These are phyloP conservation scores for Shiraia bambusicola DNA, from an alignment of 2,329 filamentous ascomycete genomes.

Conservation along the genomic window DNA sequence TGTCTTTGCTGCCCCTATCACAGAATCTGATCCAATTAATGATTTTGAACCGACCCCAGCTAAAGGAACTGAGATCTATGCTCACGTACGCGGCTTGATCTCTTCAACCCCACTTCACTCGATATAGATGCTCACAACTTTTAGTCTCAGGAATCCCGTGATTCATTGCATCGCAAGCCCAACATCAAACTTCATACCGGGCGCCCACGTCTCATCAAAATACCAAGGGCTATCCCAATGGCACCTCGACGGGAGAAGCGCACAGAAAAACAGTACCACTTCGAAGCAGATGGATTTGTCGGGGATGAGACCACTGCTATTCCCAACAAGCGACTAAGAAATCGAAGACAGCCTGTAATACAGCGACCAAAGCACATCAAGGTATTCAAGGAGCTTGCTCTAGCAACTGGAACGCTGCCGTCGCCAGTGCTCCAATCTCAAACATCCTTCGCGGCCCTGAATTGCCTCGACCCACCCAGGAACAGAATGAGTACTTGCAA, in stretches of 20 bases:
- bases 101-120: not conserved
- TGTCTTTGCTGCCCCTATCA: constrained; percentile 7
- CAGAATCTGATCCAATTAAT: constrained; percentile 28
- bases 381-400: constrained; percentile 1
- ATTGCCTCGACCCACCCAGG: too few relatives aligned
- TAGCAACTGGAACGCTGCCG: constrained; percentile 11
- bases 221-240: not conserved
- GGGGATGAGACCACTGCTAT: constrained; percentile 9
- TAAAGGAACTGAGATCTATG: not conserved
- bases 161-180: too few relatives aligned
- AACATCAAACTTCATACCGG: too few relatives aligned
- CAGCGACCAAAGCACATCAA: not conserved
- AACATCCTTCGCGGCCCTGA: too few relatives aligned
- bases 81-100: not conserved
- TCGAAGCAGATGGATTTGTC: constrained; percentile 15
- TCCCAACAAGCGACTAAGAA: not conserved
- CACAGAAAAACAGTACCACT: not conserved
- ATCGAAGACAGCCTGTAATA: not conserved
- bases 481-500: too few relatives aligned
- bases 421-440: not conserved
- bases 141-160: too few relatives aligned
- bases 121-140: constrained; percentile 3
- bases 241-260: not conserved
- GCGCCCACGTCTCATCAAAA: not conserved
- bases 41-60: constrained; percentile 17